These are phyloP conservation scores for Hanseniaspora meyeri DNA, from an alignment of 805 yeast genomes.

Conservation along the genomic window DNA sequence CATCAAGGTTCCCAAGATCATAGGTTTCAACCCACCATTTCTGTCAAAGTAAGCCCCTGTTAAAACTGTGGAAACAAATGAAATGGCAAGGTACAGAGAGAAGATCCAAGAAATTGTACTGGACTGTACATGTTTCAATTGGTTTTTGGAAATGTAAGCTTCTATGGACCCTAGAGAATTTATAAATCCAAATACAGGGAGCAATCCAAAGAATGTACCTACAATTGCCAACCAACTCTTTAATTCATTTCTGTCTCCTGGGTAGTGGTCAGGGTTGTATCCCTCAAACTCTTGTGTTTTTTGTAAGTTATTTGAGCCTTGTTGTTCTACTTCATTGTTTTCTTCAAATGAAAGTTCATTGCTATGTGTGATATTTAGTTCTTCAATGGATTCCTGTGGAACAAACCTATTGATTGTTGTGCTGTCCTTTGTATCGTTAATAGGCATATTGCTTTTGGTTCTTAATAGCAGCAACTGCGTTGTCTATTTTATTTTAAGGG, in stretches of 20 bases:
- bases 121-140: conserved; percentile 37
- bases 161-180: conserved; percentile 58
- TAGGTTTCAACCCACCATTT: conserved; percentile 40
- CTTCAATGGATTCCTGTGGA: background rate
- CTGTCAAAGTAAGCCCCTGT: conserved; percentile 53
- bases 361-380: background rate
- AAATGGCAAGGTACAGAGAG: conserved; percentile 43
- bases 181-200: conserved; percentile 47
- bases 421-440: background rate
- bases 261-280: conserved; percentile 7
- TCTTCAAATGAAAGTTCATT: background rate
- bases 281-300: background rate
- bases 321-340: background rate
- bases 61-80: conserved; percentile 41
- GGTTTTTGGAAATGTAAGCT: conserved; percentile 45
- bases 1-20: conserved; percentile 35
- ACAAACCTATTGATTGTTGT: conserved; percentile 1
- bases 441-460: background rate
- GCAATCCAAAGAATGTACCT: conserved; percentile 49
- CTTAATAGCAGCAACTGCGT: too few relatives aligned
- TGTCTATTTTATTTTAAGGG: too few relatives aligned
- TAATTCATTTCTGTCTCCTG: conserved; percentile 8
- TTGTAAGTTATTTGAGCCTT: background rate
- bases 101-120: conserved; percentile 56
- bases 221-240: conserved; percentile 32